Evolutionary conservation across 2,329 filamentous ascomycete genomes (phyloP).

Genomic region (Sporothrix sp.): DNA sequence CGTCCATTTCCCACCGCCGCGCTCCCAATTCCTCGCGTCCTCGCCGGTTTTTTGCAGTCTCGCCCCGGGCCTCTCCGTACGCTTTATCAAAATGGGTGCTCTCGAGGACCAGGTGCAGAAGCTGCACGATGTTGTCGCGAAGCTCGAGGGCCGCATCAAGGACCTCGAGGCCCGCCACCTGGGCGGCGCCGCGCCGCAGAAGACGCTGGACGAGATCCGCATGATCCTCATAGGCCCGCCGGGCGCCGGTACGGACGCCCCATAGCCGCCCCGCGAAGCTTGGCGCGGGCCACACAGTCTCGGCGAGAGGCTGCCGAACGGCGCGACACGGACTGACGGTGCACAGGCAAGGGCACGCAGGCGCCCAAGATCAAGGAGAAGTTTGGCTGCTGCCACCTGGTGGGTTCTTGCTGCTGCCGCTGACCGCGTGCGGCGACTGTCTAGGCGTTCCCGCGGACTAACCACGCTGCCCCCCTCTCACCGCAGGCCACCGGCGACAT

Average conservation of each 20-base stretch:
- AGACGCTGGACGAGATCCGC: constrained; percentile 60
- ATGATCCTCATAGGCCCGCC: constrained; percentile 98
- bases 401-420: constrained; percentile 37
- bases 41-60: not conserved
- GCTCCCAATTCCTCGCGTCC: not conserved
- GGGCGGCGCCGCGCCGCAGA: constrained; percentile 35
- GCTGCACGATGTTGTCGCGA: constrained; percentile 73
- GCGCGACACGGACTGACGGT: constrained; percentile 8
- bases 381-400: constrained; percentile 93
- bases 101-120: constrained; percentile 76
- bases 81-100: constrained; percentile 58
- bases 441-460: constrained; percentile 4
- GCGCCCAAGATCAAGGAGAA: constrained; percentile 97
- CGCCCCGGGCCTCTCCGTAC: not conserved
- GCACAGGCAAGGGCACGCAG: constrained; percentile 91
- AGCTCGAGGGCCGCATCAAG: constrained; percentile 78
- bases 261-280: not conserved
- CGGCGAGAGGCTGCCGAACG: constrained; percentile 18
- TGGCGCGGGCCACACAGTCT: too few species aligned
- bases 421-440: too few species aligned
- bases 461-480: not conserved
- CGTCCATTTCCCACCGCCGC: not conserved
- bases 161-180: constrained; percentile 68
- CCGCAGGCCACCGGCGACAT: constrained; percentile 94
- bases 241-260: constrained; percentile 68